Base-by-base conservation (phyloP, 441 rosid species). In the Adansonia madagascariensis region DNA sequence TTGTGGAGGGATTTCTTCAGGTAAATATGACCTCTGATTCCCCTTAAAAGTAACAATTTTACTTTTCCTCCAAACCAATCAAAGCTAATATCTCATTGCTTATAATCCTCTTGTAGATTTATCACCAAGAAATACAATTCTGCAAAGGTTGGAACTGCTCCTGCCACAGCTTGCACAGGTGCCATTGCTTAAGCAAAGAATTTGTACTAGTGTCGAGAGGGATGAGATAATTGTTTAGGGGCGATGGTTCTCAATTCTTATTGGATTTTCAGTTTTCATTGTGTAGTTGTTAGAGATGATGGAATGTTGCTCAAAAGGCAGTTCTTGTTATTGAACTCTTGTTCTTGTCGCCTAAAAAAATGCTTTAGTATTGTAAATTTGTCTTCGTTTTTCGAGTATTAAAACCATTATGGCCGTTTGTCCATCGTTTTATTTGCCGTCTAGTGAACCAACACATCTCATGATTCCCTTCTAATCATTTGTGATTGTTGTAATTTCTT, bases 1-100 rank as follows among this genome's bases (percentile, higher is more conserved):
- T 43, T 92, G 83, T 97, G 99, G 99, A 93, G 99, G 93, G 99
- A 97, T 93, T 97, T 97, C 92, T 97, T 94, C 90, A 92, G 98
- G 99, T 97, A 89, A 70, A 70, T 20, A 50, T 50, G 7, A 4
- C 64, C 57, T 75, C 6, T 14, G 47, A 56, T 75, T 44, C 11
- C 15, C 15, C 15, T 39, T 71, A 0, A 50, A 62, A 46, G 22
- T 47, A 14, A 43, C 3, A 50, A 49, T 64, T 68, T 57, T 20
- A 0, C 18, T 64, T 15, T 61, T 74, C 44, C 11, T 59, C 35
- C 4, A 52, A 77, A 69, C 4, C 14, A 53, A 46, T 39, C 50
- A 71, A 47, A 31, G 39, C 65, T 41, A 49, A 55, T 56, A 41
- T 74, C 43, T 11, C 14, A 76, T 57, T 9, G 43, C 2, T 1